Conservation (phyloP, 257 asterid genomes). For the Forsythia suspensa region DNA sequence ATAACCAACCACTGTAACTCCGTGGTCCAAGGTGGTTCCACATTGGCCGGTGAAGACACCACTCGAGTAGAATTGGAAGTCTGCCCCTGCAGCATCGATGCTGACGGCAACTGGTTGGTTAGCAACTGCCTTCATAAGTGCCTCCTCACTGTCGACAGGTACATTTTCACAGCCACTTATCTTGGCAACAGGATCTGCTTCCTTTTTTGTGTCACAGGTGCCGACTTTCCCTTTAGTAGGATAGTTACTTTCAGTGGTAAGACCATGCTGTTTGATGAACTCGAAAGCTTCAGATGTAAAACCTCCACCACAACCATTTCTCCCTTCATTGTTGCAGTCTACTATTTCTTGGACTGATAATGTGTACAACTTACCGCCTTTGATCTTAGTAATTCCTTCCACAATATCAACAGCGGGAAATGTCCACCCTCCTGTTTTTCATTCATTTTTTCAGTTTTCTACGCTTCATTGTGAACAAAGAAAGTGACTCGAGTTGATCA, state of each 20-base stretch:
- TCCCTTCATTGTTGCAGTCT: neutral
- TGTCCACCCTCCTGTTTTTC: neutral
- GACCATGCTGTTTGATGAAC: neutral
- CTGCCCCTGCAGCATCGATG: neutral
- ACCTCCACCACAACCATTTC: slow-evolving; percentile 15
- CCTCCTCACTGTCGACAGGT: slow-evolving; percentile 6
- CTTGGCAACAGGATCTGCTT: slow-evolving; percentile 19
- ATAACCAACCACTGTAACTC: slow-evolving; percentile 23
- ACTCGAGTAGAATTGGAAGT: slow-evolving; percentile 15
- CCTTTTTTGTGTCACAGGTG: slow-evolving; percentile 14
- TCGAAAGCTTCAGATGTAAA: neutral
- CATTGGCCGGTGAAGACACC: slow-evolving; percentile 21
- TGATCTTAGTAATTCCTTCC: slow-evolving; percentile 1
- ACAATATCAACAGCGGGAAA: neutral
- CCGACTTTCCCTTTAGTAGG: neutral
- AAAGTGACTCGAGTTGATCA: neutral
- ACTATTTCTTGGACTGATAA: slow-evolving; percentile 12
- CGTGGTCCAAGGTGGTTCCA: slow-evolving; percentile 17
- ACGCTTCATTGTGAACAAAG: neutral
- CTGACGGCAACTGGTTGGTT: slow-evolving; percentile 16
- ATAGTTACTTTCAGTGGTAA: slow-evolving; percentile 12
- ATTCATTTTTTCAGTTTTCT: neutral
- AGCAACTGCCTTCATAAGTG: slow-evolving; percentile 19
- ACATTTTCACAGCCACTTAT: slow-evolving; percentile 7
- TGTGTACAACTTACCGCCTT: slow-evolving; percentile 6